Conservation (phyloP, 495 filamentous ascomycete species). For the Penicillium argentinense region DNA sequence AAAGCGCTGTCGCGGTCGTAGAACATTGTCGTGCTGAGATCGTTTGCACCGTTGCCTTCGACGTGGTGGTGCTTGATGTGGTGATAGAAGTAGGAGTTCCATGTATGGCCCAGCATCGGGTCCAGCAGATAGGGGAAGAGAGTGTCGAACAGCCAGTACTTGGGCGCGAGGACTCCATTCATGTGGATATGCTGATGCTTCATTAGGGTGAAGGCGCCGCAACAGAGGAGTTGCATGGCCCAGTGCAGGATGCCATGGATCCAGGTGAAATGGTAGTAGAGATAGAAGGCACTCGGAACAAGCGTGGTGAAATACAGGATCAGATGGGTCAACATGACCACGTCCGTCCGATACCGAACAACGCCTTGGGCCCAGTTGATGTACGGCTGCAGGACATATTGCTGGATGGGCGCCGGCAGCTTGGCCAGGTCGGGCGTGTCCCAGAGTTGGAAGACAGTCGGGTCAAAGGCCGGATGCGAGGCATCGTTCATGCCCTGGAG, state of each 20-base stretch:
- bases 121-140: slow-evolving; percentile 72
- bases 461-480: slow-evolving; percentile 44
- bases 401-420: slow-evolving; percentile 38
- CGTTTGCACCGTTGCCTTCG: slow-evolving; percentile 74
- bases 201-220: slow-evolving; percentile 75
- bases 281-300: slow-evolving; percentile 62
- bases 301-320: slow-evolving; percentile 68
- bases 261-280: slow-evolving; percentile 65
- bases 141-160: slow-evolving; percentile 53
- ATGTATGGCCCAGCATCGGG: slow-evolving; percentile 78
- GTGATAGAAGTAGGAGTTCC: slow-evolving; percentile 82
- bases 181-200: slow-evolving; percentile 82
- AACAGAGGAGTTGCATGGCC: slow-evolving; percentile 60
- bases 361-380: slow-evolving; percentile 50
- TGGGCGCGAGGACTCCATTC: slow-evolving; percentile 60
- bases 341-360: slow-evolving; percentile 62
- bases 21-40: slow-evolving; percentile 71
- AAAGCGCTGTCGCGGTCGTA: slow-evolving; percentile 68
- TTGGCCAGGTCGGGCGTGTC: slow-evolving; percentile 42
- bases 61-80: slow-evolving; percentile 85
- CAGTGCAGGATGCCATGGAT: slow-evolving; percentile 63
- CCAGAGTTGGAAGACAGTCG: slow-evolving; percentile 54
- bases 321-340: slow-evolving; percentile 76
- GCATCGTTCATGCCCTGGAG: slow-evolving; percentile 57
- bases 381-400: slow-evolving; percentile 56